Evolutionary conservation across 2,329 filamentous ascomycete genomes (phyloP).

Genomic region (Fusarium sp.): DNA sequence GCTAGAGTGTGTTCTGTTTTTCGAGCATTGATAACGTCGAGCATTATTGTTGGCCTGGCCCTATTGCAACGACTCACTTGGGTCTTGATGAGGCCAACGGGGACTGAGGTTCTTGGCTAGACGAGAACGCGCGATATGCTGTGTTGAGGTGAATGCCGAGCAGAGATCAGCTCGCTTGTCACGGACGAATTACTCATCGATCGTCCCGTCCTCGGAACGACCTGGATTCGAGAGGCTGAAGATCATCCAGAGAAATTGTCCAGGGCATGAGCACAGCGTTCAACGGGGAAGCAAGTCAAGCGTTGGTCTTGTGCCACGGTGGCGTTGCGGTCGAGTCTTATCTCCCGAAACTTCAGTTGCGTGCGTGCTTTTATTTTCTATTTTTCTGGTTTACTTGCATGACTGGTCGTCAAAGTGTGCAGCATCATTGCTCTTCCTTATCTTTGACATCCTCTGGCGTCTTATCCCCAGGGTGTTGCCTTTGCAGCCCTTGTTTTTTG

Average conservation of each 20-base stretch:
- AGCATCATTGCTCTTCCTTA: slow-evolving; percentile 9
- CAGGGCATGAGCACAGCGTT: slow-evolving; percentile 31
- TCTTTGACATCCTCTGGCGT: slow-evolving; percentile 30
- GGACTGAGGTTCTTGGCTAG: not conserved
- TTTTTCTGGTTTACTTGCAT: slow-evolving; percentile 17
- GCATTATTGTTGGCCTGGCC: not conserved
- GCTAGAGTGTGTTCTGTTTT: slow-evolving; percentile 21
- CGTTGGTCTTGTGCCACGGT: slow-evolving; percentile 38
- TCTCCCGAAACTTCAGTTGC: slow-evolving; percentile 10
- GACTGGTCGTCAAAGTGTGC: slow-evolving; percentile 22
- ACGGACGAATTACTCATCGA: slow-evolving; percentile 28
- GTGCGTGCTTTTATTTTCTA: not conserved
- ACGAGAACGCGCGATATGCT: slow-evolving; percentile 20
- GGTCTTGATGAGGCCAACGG: not conserved
- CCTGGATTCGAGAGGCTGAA: slow-evolving; percentile 5
- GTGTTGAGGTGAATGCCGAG: slow-evolving; percentile 4
- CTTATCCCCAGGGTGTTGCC: not conserved
- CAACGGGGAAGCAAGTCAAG: slow-evolving; percentile 38
- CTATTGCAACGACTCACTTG: not conserved
- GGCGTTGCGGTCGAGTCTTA: slow-evolving; percentile 22
- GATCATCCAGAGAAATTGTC: slow-evolving; percentile 7
- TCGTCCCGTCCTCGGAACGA: slow-evolving; percentile 18
- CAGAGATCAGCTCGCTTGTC: slow-evolving; percentile 14
- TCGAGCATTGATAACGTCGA: not conserved
- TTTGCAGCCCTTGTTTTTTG: slow-evolving; percentile 9